phyloP scores from a whole-genome alignment of 768 basidiomycete genomes.

The Kwoniella dejecticola region DNA sequence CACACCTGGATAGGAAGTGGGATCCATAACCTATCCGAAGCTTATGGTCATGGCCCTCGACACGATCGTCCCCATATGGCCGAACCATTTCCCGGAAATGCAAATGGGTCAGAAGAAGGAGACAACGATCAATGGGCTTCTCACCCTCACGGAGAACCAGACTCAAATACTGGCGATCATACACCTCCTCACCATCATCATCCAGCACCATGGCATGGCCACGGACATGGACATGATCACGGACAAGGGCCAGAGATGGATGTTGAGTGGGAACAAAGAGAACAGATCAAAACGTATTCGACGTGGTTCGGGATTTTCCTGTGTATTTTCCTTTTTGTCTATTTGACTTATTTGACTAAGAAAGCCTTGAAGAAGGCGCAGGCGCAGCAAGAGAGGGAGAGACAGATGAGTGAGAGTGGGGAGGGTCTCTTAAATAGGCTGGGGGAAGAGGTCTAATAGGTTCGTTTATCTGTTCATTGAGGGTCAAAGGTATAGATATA shows the following conservation, averaged over 20 bases:
- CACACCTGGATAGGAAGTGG: conserved; percentile 77
- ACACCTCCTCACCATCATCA: too few species aligned
- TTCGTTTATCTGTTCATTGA: not conserved
- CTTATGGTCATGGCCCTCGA: conserved; percentile 10
- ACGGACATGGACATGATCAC: too few species aligned
- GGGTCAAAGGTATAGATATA: too few species aligned
- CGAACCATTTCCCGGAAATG: too few species aligned
- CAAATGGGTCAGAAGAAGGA: not conserved
- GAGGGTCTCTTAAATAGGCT: not conserved
- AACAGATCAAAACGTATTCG: conserved; percentile 32
- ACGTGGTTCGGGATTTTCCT: conserved; percentile 43
- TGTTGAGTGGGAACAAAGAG: conserved; percentile 1
- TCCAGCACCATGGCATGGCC: not conserved
- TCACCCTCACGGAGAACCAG: too few species aligned
- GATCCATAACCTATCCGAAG: conserved; percentile 39
- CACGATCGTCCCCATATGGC: not conserved
- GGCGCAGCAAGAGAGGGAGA: conserved; percentile 16
- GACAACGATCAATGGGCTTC: not conserved
- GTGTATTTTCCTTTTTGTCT: conserved; percentile 43
- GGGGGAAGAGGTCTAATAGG: not conserved
- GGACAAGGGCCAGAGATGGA: too few species aligned
- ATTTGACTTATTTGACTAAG: conserved; percentile 44
- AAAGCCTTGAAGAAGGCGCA: conserved; percentile 40
- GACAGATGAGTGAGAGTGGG: conserved; percentile 8
- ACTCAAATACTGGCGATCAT: too few species aligned